Conservation (phyloP, 768 basidiomycete species). For the Agrocybe praecox region DNA sequence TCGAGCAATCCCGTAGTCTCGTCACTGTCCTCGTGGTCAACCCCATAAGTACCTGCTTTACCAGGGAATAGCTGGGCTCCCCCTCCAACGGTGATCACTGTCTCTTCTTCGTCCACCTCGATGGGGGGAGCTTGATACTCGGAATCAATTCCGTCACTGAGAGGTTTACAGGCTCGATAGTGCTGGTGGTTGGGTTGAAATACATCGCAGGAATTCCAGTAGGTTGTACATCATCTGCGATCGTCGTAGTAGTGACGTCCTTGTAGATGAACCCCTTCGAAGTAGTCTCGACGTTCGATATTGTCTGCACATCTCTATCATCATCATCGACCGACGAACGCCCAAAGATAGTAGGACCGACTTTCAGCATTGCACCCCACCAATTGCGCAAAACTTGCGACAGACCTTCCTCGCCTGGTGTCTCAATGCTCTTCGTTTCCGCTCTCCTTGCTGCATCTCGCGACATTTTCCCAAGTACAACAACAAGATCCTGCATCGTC, state of each 20-base stretch:
- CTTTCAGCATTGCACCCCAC: slow-evolving; percentile 27
- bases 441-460: slow-evolving; percentile 23
- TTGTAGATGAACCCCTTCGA: slow-evolving; percentile 29
- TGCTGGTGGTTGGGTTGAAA: slow-evolving; percentile 15
- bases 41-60: slow-evolving; percentile 31
- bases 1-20: slow-evolving; percentile 19
- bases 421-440: too few relatives aligned
- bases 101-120: slow-evolving; percentile 21
- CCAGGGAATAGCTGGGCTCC: slow-evolving; percentile 37
- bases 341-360: slow-evolving; percentile 23
- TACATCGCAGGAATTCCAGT: slow-evolving; percentile 16
- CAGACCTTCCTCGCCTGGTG: slow-evolving; percentile 13
- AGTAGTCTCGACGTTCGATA: slow-evolving; percentile 23
- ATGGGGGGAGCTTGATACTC: not conserved
- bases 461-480: slow-evolving; percentile 22
- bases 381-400: slow-evolving; percentile 26
- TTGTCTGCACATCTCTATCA: slow-evolving; percentile 14
- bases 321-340: not conserved
- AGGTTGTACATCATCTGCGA: slow-evolving; percentile 8
- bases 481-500: slow-evolving; percentile 26
- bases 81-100: slow-evolving; percentile 34
- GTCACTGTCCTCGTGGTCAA: slow-evolving; percentile 21
- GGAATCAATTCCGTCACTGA: slow-evolving; percentile 8
- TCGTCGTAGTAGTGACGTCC: slow-evolving; percentile 11
- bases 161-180: slow-evolving; percentile 15